A percentile compares a stretch with the other conserved stretches of the same genome.
These are phyloP conservation scores for Fusarium coffeatum DNA, from an alignment of 2,329 filamentous ascomycete genomes.

Conservation along the genomic window DNA sequence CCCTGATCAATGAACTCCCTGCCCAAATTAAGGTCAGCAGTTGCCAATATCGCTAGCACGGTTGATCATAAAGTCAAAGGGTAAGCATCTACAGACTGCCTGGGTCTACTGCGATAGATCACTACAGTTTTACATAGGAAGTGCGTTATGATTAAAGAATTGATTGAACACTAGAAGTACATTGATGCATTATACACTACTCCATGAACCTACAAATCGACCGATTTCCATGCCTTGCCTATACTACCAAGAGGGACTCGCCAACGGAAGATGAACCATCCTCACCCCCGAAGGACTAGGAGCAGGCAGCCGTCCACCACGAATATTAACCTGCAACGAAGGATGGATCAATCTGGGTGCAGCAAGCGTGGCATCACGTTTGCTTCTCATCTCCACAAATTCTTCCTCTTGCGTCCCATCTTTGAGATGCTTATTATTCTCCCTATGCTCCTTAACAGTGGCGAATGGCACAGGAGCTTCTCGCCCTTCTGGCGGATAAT, in stretches of 20 bases:
- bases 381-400: conserved; percentile 57
- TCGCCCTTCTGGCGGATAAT: conserved; percentile 59
- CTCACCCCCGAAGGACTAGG: conserved; percentile 47
- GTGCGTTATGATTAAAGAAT: rapidly evolving
- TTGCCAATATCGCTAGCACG: too few species aligned
- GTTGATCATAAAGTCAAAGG: too few species aligned
- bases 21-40: too few species aligned
- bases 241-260: not conserved
- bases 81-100: too few species aligned
- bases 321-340: conserved; percentile 64
- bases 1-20: too few species aligned
- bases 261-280: conserved; percentile 53
- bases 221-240: not conserved
- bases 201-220: not conserved
- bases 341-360: conserved; percentile 62
- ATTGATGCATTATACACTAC: not conserved
- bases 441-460: conserved; percentile 60
- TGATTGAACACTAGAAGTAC: not conserved
- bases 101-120: too few species aligned
- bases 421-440: conserved; percentile 61
- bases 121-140: not conserved
- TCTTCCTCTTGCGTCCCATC: conserved; percentile 56
- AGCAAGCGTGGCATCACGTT: conserved; percentile 57
- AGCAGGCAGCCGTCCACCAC: conserved; percentile 59
- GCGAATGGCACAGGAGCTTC: conserved; percentile 53